Conservation (phyloP, 768 basidiomycete species). For the Podaxis sp. region DNA sequence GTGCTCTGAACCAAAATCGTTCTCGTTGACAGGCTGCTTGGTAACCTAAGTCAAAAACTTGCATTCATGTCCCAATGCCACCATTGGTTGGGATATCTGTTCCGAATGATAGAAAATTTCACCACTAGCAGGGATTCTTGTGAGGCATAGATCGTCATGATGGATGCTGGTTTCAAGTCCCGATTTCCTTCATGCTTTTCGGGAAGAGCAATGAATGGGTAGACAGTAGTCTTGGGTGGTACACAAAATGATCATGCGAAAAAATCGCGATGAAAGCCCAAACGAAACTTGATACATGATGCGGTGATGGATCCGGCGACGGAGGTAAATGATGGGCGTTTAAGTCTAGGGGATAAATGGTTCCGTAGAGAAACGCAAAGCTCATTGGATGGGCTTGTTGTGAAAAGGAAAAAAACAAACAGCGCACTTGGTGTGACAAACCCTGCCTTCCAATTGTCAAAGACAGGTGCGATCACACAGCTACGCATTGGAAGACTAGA, state of each 20-base stretch:
- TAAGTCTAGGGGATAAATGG: neutral
- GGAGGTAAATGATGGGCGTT: neutral
- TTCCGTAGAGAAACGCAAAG: neutral
- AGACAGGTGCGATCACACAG: neutral
- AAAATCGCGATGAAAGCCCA: constrained; percentile 35
- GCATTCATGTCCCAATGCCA: neutral
- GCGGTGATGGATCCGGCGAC: constrained; percentile 13
- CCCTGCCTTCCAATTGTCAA: no score
- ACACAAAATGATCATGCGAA: constrained; percentile 21
- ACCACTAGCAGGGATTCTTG: neutral
- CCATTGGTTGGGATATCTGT: neutral
- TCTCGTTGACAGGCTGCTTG: constrained; percentile 1
- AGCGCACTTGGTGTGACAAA: no score
- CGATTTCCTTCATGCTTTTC: neutral
- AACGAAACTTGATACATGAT: constrained; percentile 22
- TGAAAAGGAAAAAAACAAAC: neutral
- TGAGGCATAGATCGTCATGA: neutral
- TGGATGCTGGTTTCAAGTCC: no score
- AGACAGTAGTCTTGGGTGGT: neutral
- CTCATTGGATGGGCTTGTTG: neutral
- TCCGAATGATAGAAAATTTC: neutral
- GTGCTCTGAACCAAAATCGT: neutral
- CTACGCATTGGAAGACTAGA: neutral
- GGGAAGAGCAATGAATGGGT: neutral
- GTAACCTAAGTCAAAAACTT: neutral